Evolutionary conservation across 129 eudicot species (phyloP).

Genomic region (Deinandra increscens): DNA sequence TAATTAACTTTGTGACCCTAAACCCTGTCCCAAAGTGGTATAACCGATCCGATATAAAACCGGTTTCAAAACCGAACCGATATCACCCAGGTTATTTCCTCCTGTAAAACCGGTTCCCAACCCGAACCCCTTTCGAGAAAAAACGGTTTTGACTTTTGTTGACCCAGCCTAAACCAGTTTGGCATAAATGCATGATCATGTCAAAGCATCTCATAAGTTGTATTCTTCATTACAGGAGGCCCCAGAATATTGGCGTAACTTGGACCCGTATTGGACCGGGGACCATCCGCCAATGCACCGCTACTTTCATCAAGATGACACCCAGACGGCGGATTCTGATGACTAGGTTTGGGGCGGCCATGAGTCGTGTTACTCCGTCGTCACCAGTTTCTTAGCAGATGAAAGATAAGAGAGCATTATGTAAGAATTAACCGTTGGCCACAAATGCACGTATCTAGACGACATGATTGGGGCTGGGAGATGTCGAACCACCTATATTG

Average conservation of each 20-base stretch:
- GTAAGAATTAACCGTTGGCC: slow-evolving; percentile 92
- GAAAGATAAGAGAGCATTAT: slow-evolving; percentile 71
- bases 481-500: slow-evolving; percentile 53
- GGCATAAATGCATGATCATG: background rate
- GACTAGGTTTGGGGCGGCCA: slow-evolving; percentile 95
- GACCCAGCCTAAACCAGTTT: too few relatives aligned
- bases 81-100: too few relatives aligned
- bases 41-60: too few relatives aligned
- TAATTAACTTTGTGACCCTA: too few relatives aligned
- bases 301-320: slow-evolving; percentile 76
- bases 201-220: background rate
- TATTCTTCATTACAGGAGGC: slow-evolving; percentile 41
- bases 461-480: slow-evolving; percentile 84
- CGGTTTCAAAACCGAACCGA: too few relatives aligned
- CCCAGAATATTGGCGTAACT: slow-evolving; percentile 61
- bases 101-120: too few relatives aligned
- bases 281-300: slow-evolving; percentile 49
- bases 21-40: too few relatives aligned
- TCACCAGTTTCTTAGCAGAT: slow-evolving; percentile 54
- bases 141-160: too few relatives aligned
- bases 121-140: too few relatives aligned
- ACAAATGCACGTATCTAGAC: slow-evolving; percentile 43
- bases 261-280: slow-evolving; percentile 77
- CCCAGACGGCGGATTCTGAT: slow-evolving; percentile 56
- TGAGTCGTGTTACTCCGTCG: slow-evolving; percentile 60